Base-by-base conservation (phyloP, 768 basidiomycete genomes). In the Tephrocybe sp. region DNA sequence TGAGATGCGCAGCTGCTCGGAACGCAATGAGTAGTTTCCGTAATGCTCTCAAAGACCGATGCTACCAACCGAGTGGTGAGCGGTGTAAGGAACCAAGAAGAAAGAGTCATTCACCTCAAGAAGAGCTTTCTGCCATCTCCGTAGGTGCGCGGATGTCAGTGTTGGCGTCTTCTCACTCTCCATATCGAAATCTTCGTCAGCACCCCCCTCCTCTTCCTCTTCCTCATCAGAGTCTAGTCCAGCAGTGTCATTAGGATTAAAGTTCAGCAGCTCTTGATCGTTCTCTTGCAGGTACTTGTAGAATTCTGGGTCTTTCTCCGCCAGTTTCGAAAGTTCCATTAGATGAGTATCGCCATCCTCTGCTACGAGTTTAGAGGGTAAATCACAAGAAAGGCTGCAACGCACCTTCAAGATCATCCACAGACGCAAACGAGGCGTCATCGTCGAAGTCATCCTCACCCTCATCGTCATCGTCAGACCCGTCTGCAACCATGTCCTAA, bases 251-350 rank as follows among this genome's bases (percentile, higher is more conserved):
- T 75, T 60, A 0, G 78, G 71, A 34, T 83, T 74, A 63, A 98
- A 98, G 3, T 91, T 79, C 2, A 99, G 76, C n/a, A 98, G 74
- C 49, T 93, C 94, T 52, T 77, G 74, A 69, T 99, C 97, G 63
- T 99, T 94, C 70, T 98, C 92, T 72, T 95, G 88, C 2, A 99
- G 77, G 65, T 95, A 99, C 70, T 95, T 93, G 86, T 84, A 99
- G 73, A 98, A 99, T 64, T 97, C 96, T n/a, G 96, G 96, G 67
- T 99, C 96, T 66, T 93, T 93, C 69, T 96, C 89, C 1, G 91
- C 91, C 30, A 99, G 80, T 63, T 90, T 86, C 33, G 90, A 85
- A 12, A 99, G 79, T 49, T 96, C 90, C 39, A 84, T 68, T 53
- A 93, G 72, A 74, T 98, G 96, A 4, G 75, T 69, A 46, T 75